Base-by-base conservation (phyloP, 768 basidiomycete species). In the Leucosporidium creatinivorum region DNA sequence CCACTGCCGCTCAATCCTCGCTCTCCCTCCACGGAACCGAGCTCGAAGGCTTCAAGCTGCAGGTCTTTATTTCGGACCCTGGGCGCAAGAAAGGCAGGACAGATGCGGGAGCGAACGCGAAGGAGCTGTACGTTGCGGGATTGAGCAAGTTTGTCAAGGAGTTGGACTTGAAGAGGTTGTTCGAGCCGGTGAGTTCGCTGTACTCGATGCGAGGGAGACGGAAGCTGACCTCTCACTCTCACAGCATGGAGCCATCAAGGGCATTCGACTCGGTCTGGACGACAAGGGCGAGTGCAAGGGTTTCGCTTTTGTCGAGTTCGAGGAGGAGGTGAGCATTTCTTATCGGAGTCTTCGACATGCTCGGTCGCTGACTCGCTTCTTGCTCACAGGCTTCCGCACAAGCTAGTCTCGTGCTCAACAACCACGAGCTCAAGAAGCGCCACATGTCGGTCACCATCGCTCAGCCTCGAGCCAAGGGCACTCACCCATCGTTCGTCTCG, bases 221-320 rank as follows among this genome's bases (percentile, higher is more conserved):
- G 6, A 10, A 1, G 25, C 25, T 59, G 47, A 57, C 18, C 31
- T 49, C 33, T 28, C 21, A 69, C 23, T 51, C 50, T 73, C 44
- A 10, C 66, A 97, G 92, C 92, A 88, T 76, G 94, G 94, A 3
- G 74, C 80, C 4, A 77, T 98, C 72, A 91, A 89, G 76, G 87
- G 89, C 26, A 82, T 97, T 50, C 85, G 92, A 63, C 82, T 97
- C 76, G 85, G 85, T 2, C 79, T 84, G 61, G 90, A 92, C 66
- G 83, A 87, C 44, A 83, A 84, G 54, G 87, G 86, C 0, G 81
- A 84, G 58, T 82, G 82, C 36, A 92, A 86, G 76, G 93, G 96
- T 1, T 93, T 90, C 75, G 93, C 89, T 0, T 98, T 98, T 74
- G 81, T 98, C 39, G 93, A 97, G 75, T 98, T 89, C 75, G 87